phyloP scores from a whole-genome alignment of 2,329 filamentous ascomycete genomes.

The Mycogone perniciosa region DNA sequence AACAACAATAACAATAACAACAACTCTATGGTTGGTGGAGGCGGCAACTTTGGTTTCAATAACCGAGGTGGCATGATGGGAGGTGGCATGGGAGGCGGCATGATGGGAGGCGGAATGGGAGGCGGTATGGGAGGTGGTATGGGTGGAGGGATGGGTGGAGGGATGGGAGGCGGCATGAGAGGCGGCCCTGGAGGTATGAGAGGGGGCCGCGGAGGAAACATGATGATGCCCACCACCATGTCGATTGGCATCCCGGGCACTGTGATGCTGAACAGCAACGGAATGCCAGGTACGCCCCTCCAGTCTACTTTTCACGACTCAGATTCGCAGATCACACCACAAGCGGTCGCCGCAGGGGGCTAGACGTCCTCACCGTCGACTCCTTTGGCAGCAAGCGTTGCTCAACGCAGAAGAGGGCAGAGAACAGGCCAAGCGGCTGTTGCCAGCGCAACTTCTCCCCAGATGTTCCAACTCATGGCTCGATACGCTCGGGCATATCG shows the following conservation, averaged over 20 bases:
- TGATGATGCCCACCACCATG: slow-evolving; percentile 46
- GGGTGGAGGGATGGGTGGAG: slow-evolving; percentile 42
- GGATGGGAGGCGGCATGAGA: slow-evolving; percentile 42
- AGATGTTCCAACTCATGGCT: background rate
- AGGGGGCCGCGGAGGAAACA: slow-evolving; percentile 44
- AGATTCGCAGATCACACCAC: slow-evolving; percentile 11
- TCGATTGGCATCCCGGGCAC: slow-evolving; percentile 54
- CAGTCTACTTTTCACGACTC: background rate
- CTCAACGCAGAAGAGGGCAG: background rate
- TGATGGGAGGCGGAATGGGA: slow-evolving; percentile 32
- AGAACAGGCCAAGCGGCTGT: slow-evolving; percentile 1
- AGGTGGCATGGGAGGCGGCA: slow-evolving; percentile 15
- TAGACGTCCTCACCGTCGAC: slow-evolving; percentile 1
- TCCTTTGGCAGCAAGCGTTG: background rate
- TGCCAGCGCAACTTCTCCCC: background rate
- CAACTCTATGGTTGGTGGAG: slow-evolving; percentile 42
- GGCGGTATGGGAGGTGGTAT: slow-evolving; percentile 45
- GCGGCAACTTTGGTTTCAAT: slow-evolving; percentile 44
- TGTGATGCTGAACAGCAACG: slow-evolving; percentile 40
- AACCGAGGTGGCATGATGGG: slow-evolving; percentile 28
- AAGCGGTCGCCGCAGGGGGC: slow-evolving; percentile 1
- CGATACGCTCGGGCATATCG: too few species aligned
- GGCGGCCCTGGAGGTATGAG: slow-evolving; percentile 44
- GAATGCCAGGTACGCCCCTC: slow-evolving; percentile 29
- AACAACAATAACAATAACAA: slow-evolving; percentile 38